A percentile compares a stretch with the other conserved stretches of the same genome.
phyloP scores from a whole-genome alignment of 257 asterid species.

The Solanum peruvianum region DNA sequence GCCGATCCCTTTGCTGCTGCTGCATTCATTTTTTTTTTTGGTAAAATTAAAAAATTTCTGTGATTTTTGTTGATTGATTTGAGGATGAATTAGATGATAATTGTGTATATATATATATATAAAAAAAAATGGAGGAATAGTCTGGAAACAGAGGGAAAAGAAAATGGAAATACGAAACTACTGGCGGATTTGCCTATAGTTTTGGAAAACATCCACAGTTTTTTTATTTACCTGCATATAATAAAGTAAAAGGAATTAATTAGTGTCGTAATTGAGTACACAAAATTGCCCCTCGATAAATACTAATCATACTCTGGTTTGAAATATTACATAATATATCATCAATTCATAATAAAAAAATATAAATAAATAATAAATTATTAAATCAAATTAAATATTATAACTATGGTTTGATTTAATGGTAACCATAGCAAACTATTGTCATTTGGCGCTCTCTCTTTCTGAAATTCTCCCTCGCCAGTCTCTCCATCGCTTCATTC shows the following conservation, averaged over 20 bases:
- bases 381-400: too few species aligned
- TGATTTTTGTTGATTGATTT: background rate
- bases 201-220: background rate
- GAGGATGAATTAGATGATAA: background rate
- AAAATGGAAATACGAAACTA: background rate
- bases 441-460: too few species aligned
- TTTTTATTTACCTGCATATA: background rate
- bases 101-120: background rate
- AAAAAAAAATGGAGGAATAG: background rate
- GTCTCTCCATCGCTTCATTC: too few species aligned
- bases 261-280: background rate
- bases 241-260: background rate
- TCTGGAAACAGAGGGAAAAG: background rate
- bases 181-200: background rate
- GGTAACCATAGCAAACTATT: too few species aligned
- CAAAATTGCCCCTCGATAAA: background rate
- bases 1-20: conserved; percentile 8
- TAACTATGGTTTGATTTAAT: too few species aligned
- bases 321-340: background rate
- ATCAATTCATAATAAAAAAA: too few species aligned
- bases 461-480: too few species aligned
- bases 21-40: conserved; percentile 3
- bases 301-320: background rate
- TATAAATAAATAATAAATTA: too few species aligned
- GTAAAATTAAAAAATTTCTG: background rate